Conservation (phyloP, 768 basidiomycete genomes). For the Flagelloscypha sp. region DNA sequence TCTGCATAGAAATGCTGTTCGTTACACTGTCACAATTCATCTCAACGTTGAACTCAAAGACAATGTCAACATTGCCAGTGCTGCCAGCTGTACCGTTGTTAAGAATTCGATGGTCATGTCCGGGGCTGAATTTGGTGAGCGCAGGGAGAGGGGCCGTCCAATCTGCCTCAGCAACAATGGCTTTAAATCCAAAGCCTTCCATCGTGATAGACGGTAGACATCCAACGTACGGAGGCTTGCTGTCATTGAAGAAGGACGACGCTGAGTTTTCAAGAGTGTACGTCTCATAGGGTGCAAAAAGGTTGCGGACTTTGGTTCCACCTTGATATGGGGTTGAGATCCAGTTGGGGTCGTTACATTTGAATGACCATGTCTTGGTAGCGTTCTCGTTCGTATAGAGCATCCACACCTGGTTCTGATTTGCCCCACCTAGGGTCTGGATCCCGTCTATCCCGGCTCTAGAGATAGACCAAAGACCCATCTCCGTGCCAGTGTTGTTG, state of each 20-base stretch:
- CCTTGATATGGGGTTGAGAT: conserved; percentile 72
- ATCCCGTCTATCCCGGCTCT: conserved; percentile 49
- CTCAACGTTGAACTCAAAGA: conserved; percentile 66
- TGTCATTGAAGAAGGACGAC: conserved; percentile 53
- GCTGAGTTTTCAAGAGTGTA: conserved; percentile 61
- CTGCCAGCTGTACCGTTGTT: conserved; percentile 35
- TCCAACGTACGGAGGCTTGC: conserved; percentile 58
- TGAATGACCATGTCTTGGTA: conserved; percentile 53
- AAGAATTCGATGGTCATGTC: conserved; percentile 74
- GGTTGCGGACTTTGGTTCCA: conserved; percentile 56
- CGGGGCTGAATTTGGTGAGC: conserved; percentile 74
- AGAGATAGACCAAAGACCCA: conserved; percentile 81
- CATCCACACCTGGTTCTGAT: conserved; percentile 70
- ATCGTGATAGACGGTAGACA: conserved; percentile 63
- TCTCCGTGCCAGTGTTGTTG: conserved; percentile 69
- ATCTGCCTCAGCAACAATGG: conserved; percentile 55
- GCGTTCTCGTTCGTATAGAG: conserved; percentile 81
- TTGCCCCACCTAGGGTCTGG: conserved; percentile 56
- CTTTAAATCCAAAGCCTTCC: conserved; percentile 74
- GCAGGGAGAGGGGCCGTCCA: conserved; percentile 70
- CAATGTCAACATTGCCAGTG: conserved; percentile 55
- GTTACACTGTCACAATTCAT: conserved; percentile 76
- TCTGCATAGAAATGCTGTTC: conserved; percentile 51
- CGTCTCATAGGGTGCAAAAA: conserved; percentile 79
- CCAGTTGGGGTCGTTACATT: conserved; percentile 55